Percentiles rank a stretch among this genome's conserved stretches.
These are phyloP conservation scores for Aeminium ludgeri DNA, from an alignment of 495 filamentous ascomycete genomes.

Conservation along the genomic window DNA sequence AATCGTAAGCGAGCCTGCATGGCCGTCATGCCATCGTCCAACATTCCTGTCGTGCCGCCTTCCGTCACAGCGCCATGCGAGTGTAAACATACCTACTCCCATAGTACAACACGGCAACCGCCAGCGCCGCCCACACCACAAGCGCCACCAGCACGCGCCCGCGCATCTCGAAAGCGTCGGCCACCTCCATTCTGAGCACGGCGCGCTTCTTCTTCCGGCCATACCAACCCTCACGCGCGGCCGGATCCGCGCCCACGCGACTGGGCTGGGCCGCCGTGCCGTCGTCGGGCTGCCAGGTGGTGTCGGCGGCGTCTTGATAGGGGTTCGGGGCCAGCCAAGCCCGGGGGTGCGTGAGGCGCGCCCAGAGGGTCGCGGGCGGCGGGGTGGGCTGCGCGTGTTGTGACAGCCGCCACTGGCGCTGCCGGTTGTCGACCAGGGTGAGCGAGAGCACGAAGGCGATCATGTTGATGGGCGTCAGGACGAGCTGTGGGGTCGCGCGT, in stretches of 20 bases:
- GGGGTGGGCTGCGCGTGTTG: slow-evolving; percentile 9
- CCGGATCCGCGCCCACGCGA: too few species aligned
- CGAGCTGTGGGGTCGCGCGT: slow-evolving; percentile 10
- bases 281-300: slow-evolving; percentile 11
- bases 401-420: slow-evolving; percentile 21
- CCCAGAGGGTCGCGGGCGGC: slow-evolving; percentile 3
- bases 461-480: slow-evolving; percentile 22
- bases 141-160: slow-evolving; percentile 17
- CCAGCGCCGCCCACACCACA: slow-evolving; percentile 5
- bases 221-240: slow-evolving; percentile 17
- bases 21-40: too few species aligned
- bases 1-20: too few species aligned
- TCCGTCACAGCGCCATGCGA: too few species aligned
- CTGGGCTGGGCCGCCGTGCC: neutral
- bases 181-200: slow-evolving; percentile 20
- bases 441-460: slow-evolving; percentile 26
- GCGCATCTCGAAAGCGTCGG: slow-evolving; percentile 24
- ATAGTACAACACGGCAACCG: too few species aligned
- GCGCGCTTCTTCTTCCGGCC: slow-evolving; percentile 23
- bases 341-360: neutral
- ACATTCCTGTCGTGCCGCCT: too few species aligned
- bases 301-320: slow-evolving; percentile 18
- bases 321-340: slow-evolving; percentile 22
- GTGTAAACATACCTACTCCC: too few species aligned
- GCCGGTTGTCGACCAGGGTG: slow-evolving; percentile 19